Base-by-base conservation (phyloP, 176 grass and related monocot species). In the Triticum turgidum region DNA sequence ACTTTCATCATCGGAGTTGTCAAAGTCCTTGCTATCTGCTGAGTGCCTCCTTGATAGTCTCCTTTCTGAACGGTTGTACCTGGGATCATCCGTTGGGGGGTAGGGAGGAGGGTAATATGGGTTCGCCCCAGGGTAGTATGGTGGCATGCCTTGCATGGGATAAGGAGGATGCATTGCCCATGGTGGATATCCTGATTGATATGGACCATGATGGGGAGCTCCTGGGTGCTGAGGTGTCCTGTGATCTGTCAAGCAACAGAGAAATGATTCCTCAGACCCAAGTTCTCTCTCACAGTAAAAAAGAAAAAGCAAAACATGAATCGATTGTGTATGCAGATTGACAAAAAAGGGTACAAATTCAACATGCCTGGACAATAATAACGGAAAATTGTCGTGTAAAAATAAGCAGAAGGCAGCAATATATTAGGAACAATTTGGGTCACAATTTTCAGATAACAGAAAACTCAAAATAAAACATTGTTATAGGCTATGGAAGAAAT, bases 151-250 rank as follows among this genome's bases (percentile, higher is more conserved):
- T 89, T 99, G 93, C 88, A 96, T 94, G 39, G 80, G 44, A 75
- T 98, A 95, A 65, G 94, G 90, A 39, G 91, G 84, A 90, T 93
- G 97, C 94, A 99, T 94, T 80, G 92, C 73, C 97, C 97, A 99
- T 51, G 92, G 94, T 58, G 89, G 97, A 78, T 94, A 94, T 85
- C 79, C 79, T 56, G 91, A 68, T 49, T 91, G 94, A 81, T 94
- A 95, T 79, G 54, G 54, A 21, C 54, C 54, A 21, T 21, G 54
- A 59, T 59, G 54, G 54, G 18, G 54, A 59, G 54, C 54, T 59
- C 54, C 54, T 59, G 82, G 32, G 12, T 88, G 82, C 38, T 88
- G 81, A 64, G 63, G 7, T 74, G 83, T 82, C 87, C 83, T 92
- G 68, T 73, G 81, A 54, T 89, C 93, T 94, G 85, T 80, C 76